Evolutionary conservation across 768 basidiomycete genomes (phyloP).

Genomic region (Podaxis sp.): DNA sequence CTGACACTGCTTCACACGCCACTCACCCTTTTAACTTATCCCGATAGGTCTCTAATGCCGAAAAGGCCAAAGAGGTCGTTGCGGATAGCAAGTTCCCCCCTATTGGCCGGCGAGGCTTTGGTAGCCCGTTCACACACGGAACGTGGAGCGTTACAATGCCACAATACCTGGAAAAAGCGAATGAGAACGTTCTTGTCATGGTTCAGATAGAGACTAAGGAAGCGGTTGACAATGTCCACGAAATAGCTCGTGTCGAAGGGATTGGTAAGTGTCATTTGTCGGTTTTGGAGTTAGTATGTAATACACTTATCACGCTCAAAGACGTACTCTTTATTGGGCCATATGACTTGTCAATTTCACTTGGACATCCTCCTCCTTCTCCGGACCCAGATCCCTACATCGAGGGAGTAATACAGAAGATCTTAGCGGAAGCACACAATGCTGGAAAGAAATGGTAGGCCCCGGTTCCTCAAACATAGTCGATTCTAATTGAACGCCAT

Average conservation of each 20-base stretch:
- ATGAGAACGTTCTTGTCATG: conserved; percentile 53
- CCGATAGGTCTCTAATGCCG: conserved; percentile 51
- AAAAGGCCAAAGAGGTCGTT: conserved; percentile 56
- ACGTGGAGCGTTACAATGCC: conserved; percentile 50
- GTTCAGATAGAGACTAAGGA: conserved; percentile 68
- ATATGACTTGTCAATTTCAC: conserved; percentile 62
- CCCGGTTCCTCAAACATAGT: background rate
- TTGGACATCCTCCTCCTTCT: conserved; percentile 58
- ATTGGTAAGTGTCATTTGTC: conserved; percentile 41
- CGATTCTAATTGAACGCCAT: background rate
- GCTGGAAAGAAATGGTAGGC: conserved; percentile 65
- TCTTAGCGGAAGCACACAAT: conserved; percentile 46
- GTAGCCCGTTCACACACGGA: conserved; percentile 59
- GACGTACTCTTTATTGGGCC: conserved; percentile 61
- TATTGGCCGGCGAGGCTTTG: conserved; percentile 59
- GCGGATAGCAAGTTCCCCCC: conserved; percentile 63
- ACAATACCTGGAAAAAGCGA: conserved; percentile 56
- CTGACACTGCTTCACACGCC: background rate
- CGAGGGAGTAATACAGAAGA: conserved; percentile 55
- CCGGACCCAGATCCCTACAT: conserved; percentile 67
- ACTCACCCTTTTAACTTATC: background rate
- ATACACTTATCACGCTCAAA: conserved; percentile 25
- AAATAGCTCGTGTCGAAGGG: conserved; percentile 60
- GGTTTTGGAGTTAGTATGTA: conserved; percentile 5
- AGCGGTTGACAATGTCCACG: conserved; percentile 55